A percentile compares a stretch with the other conserved stretches of the same genome.
These are phyloP conservation scores for Tilletia indica DNA, from an alignment of 1,284 basidiomycete species.

Conservation along the genomic window DNA sequence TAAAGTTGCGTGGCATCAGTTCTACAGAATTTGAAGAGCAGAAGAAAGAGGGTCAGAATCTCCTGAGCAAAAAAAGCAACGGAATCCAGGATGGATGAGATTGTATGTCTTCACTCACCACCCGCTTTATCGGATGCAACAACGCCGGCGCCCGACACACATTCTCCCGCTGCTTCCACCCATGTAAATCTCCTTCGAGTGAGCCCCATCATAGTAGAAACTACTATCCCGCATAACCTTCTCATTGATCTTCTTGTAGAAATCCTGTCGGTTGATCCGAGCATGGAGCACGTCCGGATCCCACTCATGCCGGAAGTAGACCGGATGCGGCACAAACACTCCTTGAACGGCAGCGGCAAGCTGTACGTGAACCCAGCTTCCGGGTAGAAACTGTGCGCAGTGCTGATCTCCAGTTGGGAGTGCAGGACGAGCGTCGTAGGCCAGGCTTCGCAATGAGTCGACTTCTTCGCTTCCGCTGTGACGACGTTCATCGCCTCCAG, in stretches of 20 bases:
- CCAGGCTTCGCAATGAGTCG: slow-evolving; percentile 55
- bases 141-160: slow-evolving; percentile 53
- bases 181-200: slow-evolving; percentile 52
- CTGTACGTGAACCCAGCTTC: slow-evolving; percentile 55
- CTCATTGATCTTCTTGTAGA: slow-evolving; percentile 55
- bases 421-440: slow-evolving; percentile 54
- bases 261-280: slow-evolving; percentile 52
- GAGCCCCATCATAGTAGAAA: slow-evolving; percentile 54
- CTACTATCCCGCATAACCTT: slow-evolving; percentile 53
- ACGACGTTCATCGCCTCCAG: slow-evolving; percentile 56
- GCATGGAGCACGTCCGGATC: slow-evolving; percentile 49
- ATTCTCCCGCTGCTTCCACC: slow-evolving; percentile 52
- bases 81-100: too few relatives aligned
- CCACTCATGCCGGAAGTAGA: slow-evolving; percentile 55
- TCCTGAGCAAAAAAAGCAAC: too few relatives aligned
- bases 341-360: slow-evolving; percentile 54
- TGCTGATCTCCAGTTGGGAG: slow-evolving; percentile 50
- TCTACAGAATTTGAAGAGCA: too few relatives aligned
- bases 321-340: slow-evolving; percentile 54
- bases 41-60: too few relatives aligned
- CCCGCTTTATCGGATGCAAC: slow-evolving; percentile 54
- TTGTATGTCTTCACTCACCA: slow-evolving; percentile 18
- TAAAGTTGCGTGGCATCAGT: too few relatives aligned
- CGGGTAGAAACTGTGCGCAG: slow-evolving; percentile 53
- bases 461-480: slow-evolving; percentile 55